These are phyloP conservation scores for Talaromyces funiculosus DNA, from an alignment of 2,329 filamentous ascomycete species.

Conservation along the genomic window DNA sequence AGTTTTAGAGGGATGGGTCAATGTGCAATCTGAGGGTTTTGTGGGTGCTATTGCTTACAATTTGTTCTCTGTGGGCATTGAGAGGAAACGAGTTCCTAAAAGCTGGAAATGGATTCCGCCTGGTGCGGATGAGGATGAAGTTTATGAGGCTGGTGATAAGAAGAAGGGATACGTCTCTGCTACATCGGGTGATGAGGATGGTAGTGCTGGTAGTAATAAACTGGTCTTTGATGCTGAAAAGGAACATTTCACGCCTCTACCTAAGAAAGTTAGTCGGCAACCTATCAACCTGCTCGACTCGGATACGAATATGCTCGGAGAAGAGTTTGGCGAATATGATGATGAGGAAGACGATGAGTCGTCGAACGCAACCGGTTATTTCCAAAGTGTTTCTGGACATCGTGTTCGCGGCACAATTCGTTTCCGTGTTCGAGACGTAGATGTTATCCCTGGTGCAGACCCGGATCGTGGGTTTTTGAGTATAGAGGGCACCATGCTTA, in stretches of 20 bases:
- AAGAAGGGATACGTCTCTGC: constrained; percentile 8
- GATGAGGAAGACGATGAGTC: constrained; percentile 45
- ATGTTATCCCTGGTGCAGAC: constrained; percentile 63
- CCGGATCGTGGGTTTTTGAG: constrained; percentile 71
- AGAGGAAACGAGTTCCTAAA: constrained; percentile 65
- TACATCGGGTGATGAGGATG: constrained; percentile 18
- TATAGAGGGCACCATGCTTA: constrained; percentile 81
- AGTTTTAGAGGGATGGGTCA: constrained; percentile 73
- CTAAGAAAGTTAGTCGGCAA: constrained; percentile 28
- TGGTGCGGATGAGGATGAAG: constrained; percentile 30
- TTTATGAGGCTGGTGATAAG: constrained; percentile 15
- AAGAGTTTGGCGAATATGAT: constrained; percentile 2
- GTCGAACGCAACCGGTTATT: constrained; percentile 61
- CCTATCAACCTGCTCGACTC: constrained; percentile 30
- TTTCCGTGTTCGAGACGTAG: constrained; percentile 80
- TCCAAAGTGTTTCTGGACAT: constrained; percentile 64
- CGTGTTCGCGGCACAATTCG: constrained; percentile 64
- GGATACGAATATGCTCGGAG: constrained; percentile 12
- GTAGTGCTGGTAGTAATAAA: constrained; percentile 20
- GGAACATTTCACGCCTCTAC: constrained; percentile 36
- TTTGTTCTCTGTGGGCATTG: constrained; percentile 85
- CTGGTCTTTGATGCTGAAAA: constrained; percentile 31
- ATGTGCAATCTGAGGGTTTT: constrained; percentile 82
- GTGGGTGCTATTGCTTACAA: constrained; percentile 85
- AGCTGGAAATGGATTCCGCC: constrained; percentile 75